Evolutionary conservation across 1,284 basidiomycete species (phyloP), one percentile per base, ranked within the genome.

Genomic region (Cutaneotrichosporon cavernicola): DNA sequence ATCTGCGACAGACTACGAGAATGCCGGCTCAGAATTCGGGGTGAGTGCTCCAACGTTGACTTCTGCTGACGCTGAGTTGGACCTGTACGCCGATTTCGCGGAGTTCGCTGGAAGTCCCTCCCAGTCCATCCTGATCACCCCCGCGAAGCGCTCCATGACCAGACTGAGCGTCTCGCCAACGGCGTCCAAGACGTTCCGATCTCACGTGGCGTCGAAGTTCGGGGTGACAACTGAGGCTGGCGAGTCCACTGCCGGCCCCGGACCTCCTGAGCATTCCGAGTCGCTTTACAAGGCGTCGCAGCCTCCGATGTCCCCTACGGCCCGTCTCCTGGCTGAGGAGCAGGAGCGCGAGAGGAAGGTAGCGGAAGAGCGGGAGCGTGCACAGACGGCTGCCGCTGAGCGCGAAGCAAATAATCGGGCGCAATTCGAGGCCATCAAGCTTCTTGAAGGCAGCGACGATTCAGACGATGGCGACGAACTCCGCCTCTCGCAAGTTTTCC

Each of bases 1-100:
- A 8, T 53, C 31, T 14, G 51, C 30, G 2, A 55, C 60, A 13
- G 60, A 50, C 11, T 7, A 13, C 16, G 60, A 55, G 1, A 16
- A 52, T 14, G 32, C 47, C 4, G 32, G 16, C 5, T 40, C 53
- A 7, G 31, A 53, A 4, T 36, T 43, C 16, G 55, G 55, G 3
- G 55, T 56, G 30, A 30, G 55, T 32, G 22, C 46, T 40, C 21
- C 7, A 22, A 22, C 13, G 1, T n/a, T 14, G 3, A 22, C 52
- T 21, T 22, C 34, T 46, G 38, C 55, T 56, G 55, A 56, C 38
- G 4, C 49, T 13, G 31, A 61, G 31, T 40, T 56, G 26, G 60
- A 61, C 46, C n/a, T 56, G 7, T 56, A 56, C 14, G 60, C 53
- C 16, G 53, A 61, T 22, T 61, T 61, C 36, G 60, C 60, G 7